phyloP scores from a whole-genome alignment of 2,329 filamentous ascomycete genomes.

The Cytospora piceicola region DNA sequence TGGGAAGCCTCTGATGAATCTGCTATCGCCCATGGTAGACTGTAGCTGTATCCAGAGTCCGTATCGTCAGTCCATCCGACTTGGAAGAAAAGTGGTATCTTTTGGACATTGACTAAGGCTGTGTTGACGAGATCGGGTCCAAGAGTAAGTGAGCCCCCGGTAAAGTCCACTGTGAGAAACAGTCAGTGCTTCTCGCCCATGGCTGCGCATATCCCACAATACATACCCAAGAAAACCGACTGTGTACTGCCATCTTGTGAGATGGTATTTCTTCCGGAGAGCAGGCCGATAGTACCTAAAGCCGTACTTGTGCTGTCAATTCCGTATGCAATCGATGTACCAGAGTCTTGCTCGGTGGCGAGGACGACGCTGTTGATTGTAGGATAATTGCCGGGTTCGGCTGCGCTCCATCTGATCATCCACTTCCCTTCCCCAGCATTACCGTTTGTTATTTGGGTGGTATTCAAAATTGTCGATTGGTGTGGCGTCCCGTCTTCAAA shows the following conservation, averaged over 20 bases:
- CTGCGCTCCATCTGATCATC: not conserved
- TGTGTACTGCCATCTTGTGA: not conserved
- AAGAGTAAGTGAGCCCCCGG: slow-evolving; percentile 1
- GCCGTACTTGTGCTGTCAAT: not conserved
- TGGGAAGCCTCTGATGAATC: not conserved
- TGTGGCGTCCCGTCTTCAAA: not conserved
- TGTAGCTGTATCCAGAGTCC: not conserved
- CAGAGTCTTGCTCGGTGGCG: not conserved
- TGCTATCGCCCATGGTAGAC: slow-evolving; percentile 3
- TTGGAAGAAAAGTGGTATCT: not conserved
- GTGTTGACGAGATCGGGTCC: not conserved
- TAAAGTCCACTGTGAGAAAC: no score
- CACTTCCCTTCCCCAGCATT: not conserved
- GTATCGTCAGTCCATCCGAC: not conserved
- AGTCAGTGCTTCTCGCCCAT: not conserved
- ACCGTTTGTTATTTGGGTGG: not conserved
- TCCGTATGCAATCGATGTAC: not conserved
- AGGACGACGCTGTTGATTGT: not conserved
- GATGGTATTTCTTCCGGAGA: not conserved
- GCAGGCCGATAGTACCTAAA: not conserved
- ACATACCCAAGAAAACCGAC: not conserved
- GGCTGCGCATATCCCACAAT: not conserved
- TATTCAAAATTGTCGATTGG: not conserved
- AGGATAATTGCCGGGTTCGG: not conserved
- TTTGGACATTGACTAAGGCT: not conserved